These are phyloP conservation scores for Neoboletus magnificus DNA, from an alignment of 768 basidiomycete species.

Conservation along the genomic window DNA sequence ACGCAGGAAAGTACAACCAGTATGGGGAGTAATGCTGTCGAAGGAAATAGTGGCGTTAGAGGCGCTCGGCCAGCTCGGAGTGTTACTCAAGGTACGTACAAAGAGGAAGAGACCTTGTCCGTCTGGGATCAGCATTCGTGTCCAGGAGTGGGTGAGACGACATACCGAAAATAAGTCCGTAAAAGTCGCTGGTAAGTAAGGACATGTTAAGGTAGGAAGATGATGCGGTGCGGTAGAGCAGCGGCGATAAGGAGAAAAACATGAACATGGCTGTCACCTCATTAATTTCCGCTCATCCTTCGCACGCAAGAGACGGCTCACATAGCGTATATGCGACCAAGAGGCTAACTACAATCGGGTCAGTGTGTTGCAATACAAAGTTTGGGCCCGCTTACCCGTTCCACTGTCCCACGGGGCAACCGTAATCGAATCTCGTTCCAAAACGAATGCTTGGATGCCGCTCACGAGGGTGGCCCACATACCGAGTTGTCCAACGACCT, in stretches of 20 bases:
- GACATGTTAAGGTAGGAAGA: conserved; percentile 84
- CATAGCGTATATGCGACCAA: conserved; percentile 44
- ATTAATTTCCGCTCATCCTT: not conserved
- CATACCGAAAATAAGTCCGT: conserved; percentile 70
- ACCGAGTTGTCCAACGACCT: conserved; percentile 82
- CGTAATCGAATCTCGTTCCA: conserved; percentile 66
- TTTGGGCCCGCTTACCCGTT: conserved; percentile 47
- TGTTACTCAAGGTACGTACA: conserved; percentile 30
- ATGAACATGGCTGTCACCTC: conserved; percentile 60
- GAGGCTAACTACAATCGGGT: conserved; percentile 43
- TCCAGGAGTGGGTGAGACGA: not conserved
- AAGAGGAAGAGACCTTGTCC: conserved; percentile 49
- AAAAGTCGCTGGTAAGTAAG: conserved; percentile 85
- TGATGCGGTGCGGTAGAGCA: conserved; percentile 80
- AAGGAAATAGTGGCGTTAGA: not conserved
- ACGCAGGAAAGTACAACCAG: conserved; percentile 87
- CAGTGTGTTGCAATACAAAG: conserved; percentile 32
- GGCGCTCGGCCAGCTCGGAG: not conserved
- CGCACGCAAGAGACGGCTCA: conserved; percentile 3
- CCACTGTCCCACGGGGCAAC: conserved; percentile 65
- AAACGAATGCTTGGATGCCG: conserved; percentile 65
- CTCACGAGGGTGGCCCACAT: conserved; percentile 80
- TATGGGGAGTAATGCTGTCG: conserved; percentile 74
- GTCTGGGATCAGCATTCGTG: not conserved
- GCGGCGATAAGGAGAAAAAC: conserved; percentile 77